These are phyloP conservation scores for Durotheca rogersii DNA, from an alignment of 495 filamentous ascomycete species.

Conservation along the genomic window DNA sequence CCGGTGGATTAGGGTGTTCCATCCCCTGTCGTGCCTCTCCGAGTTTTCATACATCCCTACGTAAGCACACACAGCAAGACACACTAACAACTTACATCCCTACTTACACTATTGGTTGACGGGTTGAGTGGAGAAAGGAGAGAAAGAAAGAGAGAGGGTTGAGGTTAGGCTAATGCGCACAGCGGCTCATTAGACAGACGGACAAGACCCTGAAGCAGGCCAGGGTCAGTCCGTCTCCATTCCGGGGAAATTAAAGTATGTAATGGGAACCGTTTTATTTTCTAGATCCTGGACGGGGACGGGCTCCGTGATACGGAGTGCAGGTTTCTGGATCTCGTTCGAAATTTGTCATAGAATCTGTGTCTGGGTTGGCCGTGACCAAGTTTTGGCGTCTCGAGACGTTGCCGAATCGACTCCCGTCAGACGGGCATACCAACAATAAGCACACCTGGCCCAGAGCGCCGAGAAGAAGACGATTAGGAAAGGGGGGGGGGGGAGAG, in stretches of 20 bases:
- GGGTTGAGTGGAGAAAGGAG: conserved; percentile 8
- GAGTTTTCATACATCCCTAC: too few species aligned
- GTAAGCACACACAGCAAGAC: too few species aligned
- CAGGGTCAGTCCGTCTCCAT: neutral
- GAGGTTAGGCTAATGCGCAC: neutral
- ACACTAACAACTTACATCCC: too few species aligned
- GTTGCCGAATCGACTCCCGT: too few species aligned
- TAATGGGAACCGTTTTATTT: conserved; percentile 7
- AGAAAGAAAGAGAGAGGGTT: conserved; percentile 8
- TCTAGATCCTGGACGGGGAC: neutral
- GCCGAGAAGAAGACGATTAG: too few species aligned
- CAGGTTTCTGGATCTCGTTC: neutral
- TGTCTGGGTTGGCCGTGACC: neutral
- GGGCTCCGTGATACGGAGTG: conserved; percentile 8
- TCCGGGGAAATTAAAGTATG: conserved; percentile 4
- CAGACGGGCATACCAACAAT: too few species aligned
- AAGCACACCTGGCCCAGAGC: too few species aligned
- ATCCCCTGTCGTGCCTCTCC: conserved; percentile 13
- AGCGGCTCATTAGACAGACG: conserved; percentile 28
- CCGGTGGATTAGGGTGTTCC: conserved; percentile 16
- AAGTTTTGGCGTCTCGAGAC: too few species aligned
- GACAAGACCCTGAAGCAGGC: conserved; percentile 4
- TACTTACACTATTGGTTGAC: too few species aligned
- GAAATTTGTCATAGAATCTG: neutral
- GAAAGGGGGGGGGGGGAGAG: too few species aligned